phyloP scores from a whole-genome alignment of 805 yeast species.

The Isabelozyma rhagii region DNA sequence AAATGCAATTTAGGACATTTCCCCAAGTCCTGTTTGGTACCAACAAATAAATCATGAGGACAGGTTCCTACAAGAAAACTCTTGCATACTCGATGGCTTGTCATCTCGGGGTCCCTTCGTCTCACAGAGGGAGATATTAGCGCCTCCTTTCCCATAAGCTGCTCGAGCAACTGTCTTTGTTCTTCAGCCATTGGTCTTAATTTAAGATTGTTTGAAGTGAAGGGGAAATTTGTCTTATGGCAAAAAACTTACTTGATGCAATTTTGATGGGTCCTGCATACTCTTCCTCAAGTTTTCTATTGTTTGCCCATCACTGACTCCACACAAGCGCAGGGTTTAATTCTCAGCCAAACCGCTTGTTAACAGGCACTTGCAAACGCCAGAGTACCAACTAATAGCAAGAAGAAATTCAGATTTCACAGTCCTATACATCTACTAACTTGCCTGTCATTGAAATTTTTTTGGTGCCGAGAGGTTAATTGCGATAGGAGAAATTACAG shows the following conservation, averaged over 20 bases:
- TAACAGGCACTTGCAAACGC: not conserved
- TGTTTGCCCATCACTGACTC: not conserved
- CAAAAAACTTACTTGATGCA: not conserved
- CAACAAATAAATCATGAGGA: constrained; percentile 77
- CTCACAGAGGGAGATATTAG: constrained; percentile 29
- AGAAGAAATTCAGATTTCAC: no score
- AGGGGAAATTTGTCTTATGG: not conserved
- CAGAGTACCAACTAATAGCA: no score
- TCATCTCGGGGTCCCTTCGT: constrained; percentile 40
- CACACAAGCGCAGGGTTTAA: not conserved
- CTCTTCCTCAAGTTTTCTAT: not conserved
- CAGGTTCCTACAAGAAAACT: constrained; percentile 82
- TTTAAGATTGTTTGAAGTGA: not conserved
- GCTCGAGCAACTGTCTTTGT: constrained; percentile 73
- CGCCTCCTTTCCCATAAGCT: constrained; percentile 71
- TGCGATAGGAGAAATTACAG: no score
- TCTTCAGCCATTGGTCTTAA: constrained; percentile 51
- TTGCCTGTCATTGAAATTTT: no score
- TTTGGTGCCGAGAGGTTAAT: no score
- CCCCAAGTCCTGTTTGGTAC: constrained; percentile 82
- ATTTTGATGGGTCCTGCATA: not conserved
- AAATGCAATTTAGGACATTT: constrained; percentile 73
- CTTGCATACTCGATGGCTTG: constrained; percentile 61
- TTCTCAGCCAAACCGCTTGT: not conserved
- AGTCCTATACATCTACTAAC: no score